Evolutionary conservation across 2,329 filamentous ascomycete species (phyloP).

Genomic region (Colletotrichum somersetense): DNA sequence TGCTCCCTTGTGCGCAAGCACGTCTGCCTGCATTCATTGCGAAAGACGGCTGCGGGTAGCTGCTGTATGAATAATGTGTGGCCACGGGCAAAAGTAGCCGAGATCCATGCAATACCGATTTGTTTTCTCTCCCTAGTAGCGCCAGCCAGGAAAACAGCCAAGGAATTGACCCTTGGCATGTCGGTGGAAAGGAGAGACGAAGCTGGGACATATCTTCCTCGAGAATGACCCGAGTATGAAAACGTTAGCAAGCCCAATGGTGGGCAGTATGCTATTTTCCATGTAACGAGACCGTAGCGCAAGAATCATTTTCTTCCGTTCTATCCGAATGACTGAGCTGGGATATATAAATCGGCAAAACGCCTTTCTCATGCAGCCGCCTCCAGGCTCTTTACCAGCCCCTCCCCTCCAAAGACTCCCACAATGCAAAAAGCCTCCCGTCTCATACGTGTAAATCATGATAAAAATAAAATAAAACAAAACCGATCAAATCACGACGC

Average conservation of each 20-base stretch:
- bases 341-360: not conserved
- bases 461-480: not conserved
- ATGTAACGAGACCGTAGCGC: not conserved
- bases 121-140: not conserved
- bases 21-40: no score
- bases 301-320: not conserved
- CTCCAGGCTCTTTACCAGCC: no score
- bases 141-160: no score
- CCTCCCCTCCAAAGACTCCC: not conserved
- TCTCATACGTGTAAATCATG: slow-evolving; percentile 3
- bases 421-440: not conserved
- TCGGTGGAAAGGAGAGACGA: not conserved
- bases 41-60: no score
- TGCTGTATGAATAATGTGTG: not conserved
- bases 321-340: not conserved
- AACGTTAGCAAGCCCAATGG: not conserved
- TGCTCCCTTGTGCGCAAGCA: no score
- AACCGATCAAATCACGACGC: slow-evolving; percentile 5
- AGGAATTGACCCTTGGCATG: not conserved
- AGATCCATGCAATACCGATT: not conserved
- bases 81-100: no score
- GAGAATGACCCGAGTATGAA: not conserved
- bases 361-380: slow-evolving; percentile 6
- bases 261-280: not conserved
- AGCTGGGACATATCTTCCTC: not conserved